These are phyloP conservation scores for Isabelozyma heimii DNA, from an alignment of 805 yeast species.

Conservation along the genomic window DNA sequence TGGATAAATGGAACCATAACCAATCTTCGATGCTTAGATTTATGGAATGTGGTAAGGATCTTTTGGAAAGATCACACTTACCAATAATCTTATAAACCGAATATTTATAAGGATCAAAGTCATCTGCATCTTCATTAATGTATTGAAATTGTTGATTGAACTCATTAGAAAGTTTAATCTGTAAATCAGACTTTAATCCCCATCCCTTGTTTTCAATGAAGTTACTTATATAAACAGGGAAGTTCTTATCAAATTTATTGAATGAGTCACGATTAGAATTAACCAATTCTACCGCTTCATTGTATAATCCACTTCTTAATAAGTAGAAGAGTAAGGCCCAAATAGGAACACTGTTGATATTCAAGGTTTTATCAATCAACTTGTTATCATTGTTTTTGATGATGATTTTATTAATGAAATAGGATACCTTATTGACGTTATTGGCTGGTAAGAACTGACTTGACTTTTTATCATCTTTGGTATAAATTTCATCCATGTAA, in stretches of 20 bases:
- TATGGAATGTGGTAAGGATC: slow-evolving; percentile 64
- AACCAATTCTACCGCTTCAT: slow-evolving; percentile 75
- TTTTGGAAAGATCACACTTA: slow-evolving; percentile 74
- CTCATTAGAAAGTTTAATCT: slow-evolving; percentile 70
- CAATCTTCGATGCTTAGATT: slow-evolving; percentile 87
- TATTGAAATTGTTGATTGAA: slow-evolving; percentile 80
- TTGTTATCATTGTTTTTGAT: slow-evolving; percentile 24
- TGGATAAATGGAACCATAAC: slow-evolving; percentile 89
- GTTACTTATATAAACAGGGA: slow-evolving; percentile 74
- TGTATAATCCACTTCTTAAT: slow-evolving; percentile 75
- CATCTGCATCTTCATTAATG: slow-evolving; percentile 45
- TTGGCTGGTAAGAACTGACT: slow-evolving; percentile 50
- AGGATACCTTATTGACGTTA: slow-evolving; percentile 66
- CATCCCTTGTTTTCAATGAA: slow-evolving; percentile 53
- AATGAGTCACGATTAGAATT: slow-evolving; percentile 64
- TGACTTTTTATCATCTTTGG: slow-evolving; percentile 47
- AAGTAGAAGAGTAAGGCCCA: slow-evolving; percentile 91
- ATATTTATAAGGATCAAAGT: slow-evolving; percentile 82
- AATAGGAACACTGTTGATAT: slow-evolving; percentile 80
- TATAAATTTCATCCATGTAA: slow-evolving; percentile 64
- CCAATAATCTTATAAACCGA: slow-evolving; percentile 91
- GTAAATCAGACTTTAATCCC: slow-evolving; percentile 62
- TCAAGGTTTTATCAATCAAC: slow-evolving; percentile 29
- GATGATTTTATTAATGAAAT: slow-evolving; percentile 45
- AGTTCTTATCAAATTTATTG: slow-evolving; percentile 80